Base-by-base conservation (phyloP, 257 asterid species). In the Apocynum venetum region DNA sequence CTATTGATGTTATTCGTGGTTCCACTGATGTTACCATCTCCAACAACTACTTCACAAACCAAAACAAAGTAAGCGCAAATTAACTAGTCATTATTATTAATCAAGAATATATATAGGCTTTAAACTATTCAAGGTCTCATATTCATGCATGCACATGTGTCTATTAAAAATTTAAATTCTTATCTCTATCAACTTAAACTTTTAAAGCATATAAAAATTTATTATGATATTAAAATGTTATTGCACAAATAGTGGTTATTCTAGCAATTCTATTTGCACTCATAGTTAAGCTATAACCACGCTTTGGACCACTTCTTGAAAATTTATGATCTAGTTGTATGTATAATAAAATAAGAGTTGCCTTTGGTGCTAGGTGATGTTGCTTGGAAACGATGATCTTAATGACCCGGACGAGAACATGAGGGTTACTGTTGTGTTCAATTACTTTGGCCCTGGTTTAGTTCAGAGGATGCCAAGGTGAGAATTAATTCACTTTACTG, bases 391-490 rank as follows among this genome's bases (percentile, higher is more conserved):
- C 78, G 71, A 59, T 4, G 97, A 92, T 81, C 85, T 66, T 2
- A 84, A 77, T 78, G 75, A 76, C 35, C 90, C 82, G 0, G 97
- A 92, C 78, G 82, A 63, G 69, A 75, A 25, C 73, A 87, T 90
- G 97, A 89, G 87, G 79, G 96, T 90, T 48, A 90, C 96, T 0
- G 85, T 92, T 10, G 92, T 79, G 43, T 92, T 84, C 80, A 92
- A 92, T 84, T 82, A 90, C 80, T 92, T 92, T 82, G 97, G 97
- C 9, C 90, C 88, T 19, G 84, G 82, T 71, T 79, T 90, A 46
- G 91, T 90, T 44, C 93, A 90, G 76, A 87, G 96, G 67, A 82
- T 90, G 84, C 96, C 96, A 36, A 89, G 96, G 96, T 89, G 9
- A 15, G 25, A 4, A 19, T 6, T 4, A 57, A 53, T 53, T 25